Percentiles rank a stretch among this genome's conserved stretches.
Evolutionary conservation across 2,329 filamentous ascomycete genomes (phyloP).

Genomic region (Fusarium anguioides): DNA sequence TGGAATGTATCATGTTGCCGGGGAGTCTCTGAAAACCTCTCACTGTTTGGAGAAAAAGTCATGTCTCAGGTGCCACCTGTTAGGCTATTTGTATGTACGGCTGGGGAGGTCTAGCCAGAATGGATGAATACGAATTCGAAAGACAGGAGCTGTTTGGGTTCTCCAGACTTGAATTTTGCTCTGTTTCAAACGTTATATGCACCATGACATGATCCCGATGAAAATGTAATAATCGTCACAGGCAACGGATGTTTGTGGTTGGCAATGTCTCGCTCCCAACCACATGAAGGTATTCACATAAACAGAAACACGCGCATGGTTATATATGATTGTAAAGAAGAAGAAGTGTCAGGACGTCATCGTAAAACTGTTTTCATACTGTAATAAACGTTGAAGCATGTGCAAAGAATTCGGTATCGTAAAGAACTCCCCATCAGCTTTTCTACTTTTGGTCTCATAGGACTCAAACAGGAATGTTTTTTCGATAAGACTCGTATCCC

Average conservation of each 20-base stretch:
- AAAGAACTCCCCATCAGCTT: neutral
- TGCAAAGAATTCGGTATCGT: constrained; percentile 21
- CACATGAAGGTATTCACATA: constrained; percentile 17
- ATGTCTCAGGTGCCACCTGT: constrained; percentile 20
- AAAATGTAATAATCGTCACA: constrained; percentile 12
- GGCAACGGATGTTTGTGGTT: constrained; percentile 4
- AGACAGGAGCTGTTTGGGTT: constrained; percentile 4
- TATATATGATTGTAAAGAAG: neutral
- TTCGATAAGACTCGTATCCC: constrained; percentile 23
- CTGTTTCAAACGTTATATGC: neutral
- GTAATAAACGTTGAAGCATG: constrained; percentile 5
- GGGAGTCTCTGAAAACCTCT: constrained; percentile 1
- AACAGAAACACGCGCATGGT: neutral
- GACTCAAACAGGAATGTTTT: constrained; percentile 27
- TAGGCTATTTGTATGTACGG: neutral
- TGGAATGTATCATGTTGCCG: constrained; percentile 28
- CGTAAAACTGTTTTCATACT: constrained; percentile 1
- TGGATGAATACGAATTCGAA: neutral
- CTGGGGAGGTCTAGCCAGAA: constrained; percentile 2
- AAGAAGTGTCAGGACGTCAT: constrained; percentile 15
- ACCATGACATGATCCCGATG: neutral
- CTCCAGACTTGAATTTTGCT: constrained; percentile 1
- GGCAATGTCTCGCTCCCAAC: constrained; percentile 20
- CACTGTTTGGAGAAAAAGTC: constrained; percentile 7
- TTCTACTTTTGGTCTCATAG: constrained; percentile 2